Evolutionary conservation across 2,329 filamentous ascomycete species (phyloP).

Genomic region (Ascochyta rabiei): DNA sequence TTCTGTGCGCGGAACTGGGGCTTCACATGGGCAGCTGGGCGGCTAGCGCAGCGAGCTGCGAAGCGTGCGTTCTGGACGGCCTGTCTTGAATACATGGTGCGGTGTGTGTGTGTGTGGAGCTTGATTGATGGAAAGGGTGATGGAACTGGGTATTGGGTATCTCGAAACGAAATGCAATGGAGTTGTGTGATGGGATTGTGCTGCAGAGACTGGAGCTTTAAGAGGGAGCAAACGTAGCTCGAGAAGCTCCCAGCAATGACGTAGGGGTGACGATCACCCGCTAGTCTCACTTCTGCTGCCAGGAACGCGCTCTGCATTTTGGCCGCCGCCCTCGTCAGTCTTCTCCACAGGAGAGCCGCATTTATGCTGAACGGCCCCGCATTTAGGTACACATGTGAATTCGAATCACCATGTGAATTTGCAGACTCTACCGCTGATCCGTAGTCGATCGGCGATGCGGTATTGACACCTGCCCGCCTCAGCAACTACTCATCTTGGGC

Average conservation of each 20-base stretch:
- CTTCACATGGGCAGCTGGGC: slow-evolving; percentile 32
- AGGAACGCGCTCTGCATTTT: slow-evolving; percentile 1
- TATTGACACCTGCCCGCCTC: no score
- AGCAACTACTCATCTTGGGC: no score
- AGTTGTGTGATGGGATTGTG: slow-evolving; percentile 4
- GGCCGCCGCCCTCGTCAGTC: slow-evolving; percentile 10
- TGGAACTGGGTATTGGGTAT: neutral
- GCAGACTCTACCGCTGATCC: no score
- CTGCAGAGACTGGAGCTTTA: slow-evolving; percentile 5
- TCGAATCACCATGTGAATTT: neutral
- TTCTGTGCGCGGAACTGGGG: slow-evolving; percentile 38
- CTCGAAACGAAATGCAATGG: slow-evolving; percentile 4
- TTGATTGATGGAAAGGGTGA: slow-evolving; percentile 11
- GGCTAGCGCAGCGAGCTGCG: slow-evolving; percentile 38
- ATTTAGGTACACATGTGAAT: slow-evolving; percentile 8
- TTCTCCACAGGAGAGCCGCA: slow-evolving; percentile 10
- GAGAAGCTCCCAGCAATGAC: slow-evolving; percentile 1
- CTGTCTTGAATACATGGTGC: slow-evolving; percentile 44
- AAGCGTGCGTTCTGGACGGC: slow-evolving; percentile 39
- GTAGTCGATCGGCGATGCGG: no score
- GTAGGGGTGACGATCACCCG: slow-evolving; percentile 9
- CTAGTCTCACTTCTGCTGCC: neutral
- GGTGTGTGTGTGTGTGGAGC: slow-evolving; percentile 1
- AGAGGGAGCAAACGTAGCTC: slow-evolving; percentile 1
- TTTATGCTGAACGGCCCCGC: slow-evolving; percentile 5